Evolutionary conservation across 208 protist genomes (phyloP).

Genomic region (Leptomonas seymouri): DNA sequence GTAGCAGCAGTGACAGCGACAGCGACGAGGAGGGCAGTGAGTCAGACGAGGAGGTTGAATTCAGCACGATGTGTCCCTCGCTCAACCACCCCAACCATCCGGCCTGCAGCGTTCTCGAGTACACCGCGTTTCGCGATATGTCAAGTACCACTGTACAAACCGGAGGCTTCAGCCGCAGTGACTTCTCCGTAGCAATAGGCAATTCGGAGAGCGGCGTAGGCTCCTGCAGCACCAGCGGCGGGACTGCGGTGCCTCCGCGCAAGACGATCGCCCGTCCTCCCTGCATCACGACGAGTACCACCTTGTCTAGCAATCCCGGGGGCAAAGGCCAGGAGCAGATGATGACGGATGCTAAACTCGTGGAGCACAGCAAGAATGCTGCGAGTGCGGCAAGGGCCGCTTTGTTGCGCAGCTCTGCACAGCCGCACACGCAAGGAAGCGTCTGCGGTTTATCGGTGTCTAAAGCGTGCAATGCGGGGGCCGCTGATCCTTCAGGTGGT

Average conservation of each 20-base stretch:
- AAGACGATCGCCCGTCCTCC: neutral
- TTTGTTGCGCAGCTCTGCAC: neutral
- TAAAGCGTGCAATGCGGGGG: neutral
- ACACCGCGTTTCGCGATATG: constrained; percentile 26
- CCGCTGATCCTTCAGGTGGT: neutral
- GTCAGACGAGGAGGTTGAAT: constrained; percentile 17
- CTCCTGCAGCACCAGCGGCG: constrained; percentile 8
- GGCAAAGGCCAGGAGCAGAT: constrained; percentile 7
- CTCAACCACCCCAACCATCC: constrained; percentile 6
- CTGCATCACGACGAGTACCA: constrained; percentile 4
- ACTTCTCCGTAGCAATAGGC: neutral
- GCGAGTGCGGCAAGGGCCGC: neutral
- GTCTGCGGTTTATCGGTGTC: neutral
- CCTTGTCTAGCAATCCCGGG: neutral
- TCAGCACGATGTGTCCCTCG: constrained; percentile 22
- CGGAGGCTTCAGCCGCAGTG: constrained; percentile 2
- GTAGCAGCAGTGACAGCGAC: constrained; percentile 8
- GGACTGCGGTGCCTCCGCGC: neutral
- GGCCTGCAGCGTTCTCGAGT: constrained; percentile 21
- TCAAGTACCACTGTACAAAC: neutral
- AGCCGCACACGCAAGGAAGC: constrained; percentile 1
- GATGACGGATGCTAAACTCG: constrained; percentile 9
- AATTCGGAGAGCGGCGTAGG: neutral
- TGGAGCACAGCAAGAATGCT: constrained; percentile 1
- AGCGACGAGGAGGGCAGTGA: constrained; percentile 5